Base-by-base conservation (phyloP, 1,284 basidiomycete species). In the Leucoagaricus sp. region DNA sequence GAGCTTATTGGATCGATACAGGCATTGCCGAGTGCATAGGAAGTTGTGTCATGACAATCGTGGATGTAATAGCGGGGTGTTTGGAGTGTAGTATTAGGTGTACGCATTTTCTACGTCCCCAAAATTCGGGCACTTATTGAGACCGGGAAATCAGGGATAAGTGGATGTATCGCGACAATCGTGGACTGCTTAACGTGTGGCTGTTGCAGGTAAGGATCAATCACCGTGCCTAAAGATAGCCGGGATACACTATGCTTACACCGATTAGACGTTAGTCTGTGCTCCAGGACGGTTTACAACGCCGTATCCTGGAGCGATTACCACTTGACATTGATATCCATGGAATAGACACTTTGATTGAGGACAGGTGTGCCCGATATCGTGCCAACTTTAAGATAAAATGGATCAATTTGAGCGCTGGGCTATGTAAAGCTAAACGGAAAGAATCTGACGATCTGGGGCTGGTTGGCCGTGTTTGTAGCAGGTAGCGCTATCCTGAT, bases 11-110 rank as follows among this genome's bases (percentile, higher is more conserved):
- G 7, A 2, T 33, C 46, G 17, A 12, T 10, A 12, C 28, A 36
- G 65, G 57, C 5, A 72, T 78, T 29, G 69, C 78, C 53, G 64
- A 63, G 54, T 79, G 78, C 60, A 76, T 81, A 47, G 78, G 73
- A 12, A 75, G 67, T n/a, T 67, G 66, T 9, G 66, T 80, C 48
- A 75, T 78, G 67, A 63, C 65, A 4, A 65, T 79, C 38, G 60
- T 80, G 8, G 63, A 60, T 12, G 49, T 64, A n/a, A 72, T 81
- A 41, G 74, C 72, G n/a, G 74, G 72, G 4, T 76, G 74, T 45
- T 46, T 81, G 29, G 77, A 78, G 63, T 80, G 77, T 52, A 74
- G 80, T 19, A 68, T 80, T 34, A 71, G 65, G 45, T 69, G 79
- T 79, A 49, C 50, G 74, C 61, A 34, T 29, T 41, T 9, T 13